Conservation (phyloP, 176 grass and related monocot genomes). For the Rhynchospora tenuis region DNA sequence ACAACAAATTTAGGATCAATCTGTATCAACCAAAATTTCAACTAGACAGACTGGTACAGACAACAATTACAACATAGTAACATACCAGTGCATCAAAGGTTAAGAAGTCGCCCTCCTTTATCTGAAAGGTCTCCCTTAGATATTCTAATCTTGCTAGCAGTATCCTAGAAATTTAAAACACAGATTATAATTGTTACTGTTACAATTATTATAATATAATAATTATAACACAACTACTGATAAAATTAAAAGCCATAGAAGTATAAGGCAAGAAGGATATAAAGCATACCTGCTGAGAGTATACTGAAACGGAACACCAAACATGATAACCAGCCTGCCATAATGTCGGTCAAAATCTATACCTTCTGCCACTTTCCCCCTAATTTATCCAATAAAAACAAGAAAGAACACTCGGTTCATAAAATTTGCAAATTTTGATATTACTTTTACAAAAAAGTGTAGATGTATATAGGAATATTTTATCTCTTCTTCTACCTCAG, state of each 20-base stretch:
- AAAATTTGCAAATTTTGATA: not conserved
- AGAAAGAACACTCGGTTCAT: not conserved
- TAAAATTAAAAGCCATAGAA: slow-evolving; percentile 1
- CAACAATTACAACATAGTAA: slow-evolving; percentile 22
- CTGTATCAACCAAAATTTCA: not conserved
- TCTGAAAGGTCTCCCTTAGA: slow-evolving; percentile 91
- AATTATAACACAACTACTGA: not conserved
- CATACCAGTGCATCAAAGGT: slow-evolving; percentile 95
- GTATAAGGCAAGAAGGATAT: not conserved
- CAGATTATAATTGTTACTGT: not conserved
- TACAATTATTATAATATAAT: slow-evolving; percentile 1
- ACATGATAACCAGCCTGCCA: slow-evolving; percentile 98
- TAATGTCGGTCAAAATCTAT: slow-evolving; percentile 99
- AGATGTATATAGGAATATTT: not conserved
- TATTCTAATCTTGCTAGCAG: slow-evolving; percentile 96
- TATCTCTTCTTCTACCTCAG: not conserved
- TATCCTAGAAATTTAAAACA: slow-evolving; percentile 50
- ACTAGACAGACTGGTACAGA: not conserved
- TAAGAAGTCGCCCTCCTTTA: slow-evolving; percentile 94
- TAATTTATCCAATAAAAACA: slow-evolving; percentile 25
- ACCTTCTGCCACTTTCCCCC: slow-evolving; percentile 97
- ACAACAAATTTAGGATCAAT: not conserved
- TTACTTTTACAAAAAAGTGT: not conserved
- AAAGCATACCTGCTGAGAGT: slow-evolving; percentile 78
- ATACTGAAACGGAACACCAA: slow-evolving; percentile 97